These are phyloP conservation scores for Rubus idaeus DNA, from an alignment of 306 rosid genomes.

Conservation along the genomic window DNA sequence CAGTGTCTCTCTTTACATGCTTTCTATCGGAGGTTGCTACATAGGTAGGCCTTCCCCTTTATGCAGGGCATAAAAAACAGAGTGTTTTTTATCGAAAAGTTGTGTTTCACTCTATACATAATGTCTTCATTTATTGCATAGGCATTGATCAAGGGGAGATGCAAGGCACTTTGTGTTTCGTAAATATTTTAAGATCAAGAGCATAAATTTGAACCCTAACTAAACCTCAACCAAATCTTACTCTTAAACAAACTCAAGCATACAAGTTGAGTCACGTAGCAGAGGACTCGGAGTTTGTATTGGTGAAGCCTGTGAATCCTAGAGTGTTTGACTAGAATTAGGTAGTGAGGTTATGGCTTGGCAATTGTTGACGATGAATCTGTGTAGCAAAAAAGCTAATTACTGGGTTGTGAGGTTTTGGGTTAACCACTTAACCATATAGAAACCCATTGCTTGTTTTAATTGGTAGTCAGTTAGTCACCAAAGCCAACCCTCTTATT, in stretches of 20 bases:
- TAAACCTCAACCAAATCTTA: too few relatives aligned
- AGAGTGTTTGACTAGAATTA: neutral
- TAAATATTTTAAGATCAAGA: neutral
- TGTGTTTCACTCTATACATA: too few relatives aligned
- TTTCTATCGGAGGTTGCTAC: slow-evolving; percentile 68
- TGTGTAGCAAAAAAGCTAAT: neutral
- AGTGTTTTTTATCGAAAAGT: neutral
- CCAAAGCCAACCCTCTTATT: neutral
- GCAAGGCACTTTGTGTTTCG: neutral
- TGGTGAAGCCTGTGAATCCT: neutral
- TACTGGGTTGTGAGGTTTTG: neutral
- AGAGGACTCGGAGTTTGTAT: neutral
- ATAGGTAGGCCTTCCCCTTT: slow-evolving; percentile 22
- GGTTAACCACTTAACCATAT: neutral
- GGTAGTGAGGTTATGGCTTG: neutral
- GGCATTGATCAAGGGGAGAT: neutral
- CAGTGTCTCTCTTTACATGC: slow-evolving; percentile 72
- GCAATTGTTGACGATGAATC: neutral
- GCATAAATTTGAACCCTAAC: neutral
- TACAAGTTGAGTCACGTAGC: neutral
- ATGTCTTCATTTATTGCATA: neutral
- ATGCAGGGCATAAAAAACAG: neutral
- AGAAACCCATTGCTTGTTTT: neutral
- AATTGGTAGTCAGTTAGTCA: neutral
- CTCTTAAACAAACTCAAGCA: neutral